Percentiles rank a stretch among this genome's conserved stretches.
Conservation (phyloP, 2,329 filamentous ascomycete genomes). For the Nectriaceae sp. region DNA sequence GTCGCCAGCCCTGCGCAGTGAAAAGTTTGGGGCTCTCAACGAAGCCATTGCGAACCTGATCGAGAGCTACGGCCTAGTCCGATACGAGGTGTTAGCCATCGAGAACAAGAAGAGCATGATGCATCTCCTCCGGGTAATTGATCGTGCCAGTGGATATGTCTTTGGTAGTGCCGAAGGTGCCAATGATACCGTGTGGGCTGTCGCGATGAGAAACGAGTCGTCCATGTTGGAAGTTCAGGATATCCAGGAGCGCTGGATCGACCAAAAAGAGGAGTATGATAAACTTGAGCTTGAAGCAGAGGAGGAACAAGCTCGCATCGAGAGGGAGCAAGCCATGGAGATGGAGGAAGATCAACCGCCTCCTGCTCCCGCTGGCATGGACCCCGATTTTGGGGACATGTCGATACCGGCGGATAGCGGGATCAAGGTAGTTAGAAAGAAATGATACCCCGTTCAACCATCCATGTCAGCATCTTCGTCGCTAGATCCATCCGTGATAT, state of each 20-base stretch:
- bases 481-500: constrained; percentile 45
- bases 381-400: constrained; percentile 55
- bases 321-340: constrained; percentile 41
- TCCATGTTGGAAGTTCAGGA: constrained; percentile 80
- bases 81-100: constrained; percentile 90
- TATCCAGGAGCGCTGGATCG: constrained; percentile 94
- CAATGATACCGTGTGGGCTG: constrained; percentile 96
- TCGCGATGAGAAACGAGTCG: constrained; percentile 81
- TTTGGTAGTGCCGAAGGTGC: constrained; percentile 89
- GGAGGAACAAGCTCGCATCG: constrained; percentile 69
- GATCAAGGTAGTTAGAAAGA: constrained; percentile 71
- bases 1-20: constrained; percentile 65
- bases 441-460: constrained; percentile 50
- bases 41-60: constrained; percentile 84
- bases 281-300: constrained; percentile 72
- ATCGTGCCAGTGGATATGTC: constrained; percentile 88
- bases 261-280: constrained; percentile 86
- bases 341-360: constrained; percentile 30
- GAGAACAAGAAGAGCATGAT: constrained; percentile 99
- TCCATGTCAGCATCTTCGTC: constrained; percentile 49
- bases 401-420: constrained; percentile 60
- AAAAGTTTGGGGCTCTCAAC: constrained; percentile 84
- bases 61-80: constrained; percentile 85
- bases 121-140: constrained; percentile 83
- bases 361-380: constrained; percentile 29